Conservation (phyloP, 306 rosid genomes). For the Prunus dulcis region DNA sequence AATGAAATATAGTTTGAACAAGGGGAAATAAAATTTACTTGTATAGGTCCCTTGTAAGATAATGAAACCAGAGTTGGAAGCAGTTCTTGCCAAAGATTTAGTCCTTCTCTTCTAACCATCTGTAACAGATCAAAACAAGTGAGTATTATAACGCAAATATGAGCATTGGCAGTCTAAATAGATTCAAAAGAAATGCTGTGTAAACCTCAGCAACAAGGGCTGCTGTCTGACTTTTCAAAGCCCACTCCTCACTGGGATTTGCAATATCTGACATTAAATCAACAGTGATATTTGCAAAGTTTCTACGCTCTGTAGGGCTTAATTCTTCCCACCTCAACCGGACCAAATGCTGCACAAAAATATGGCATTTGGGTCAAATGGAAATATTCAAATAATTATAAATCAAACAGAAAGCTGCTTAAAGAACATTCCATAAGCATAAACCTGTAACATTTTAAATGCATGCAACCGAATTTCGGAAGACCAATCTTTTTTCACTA, state of each 20-base stretch:
- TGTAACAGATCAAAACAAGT: constrained; percentile 34
- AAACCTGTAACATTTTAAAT: constrained; percentile 92
- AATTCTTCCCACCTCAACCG: constrained; percentile 94
- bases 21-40: constrained; percentile 45
- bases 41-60: constrained; percentile 84
- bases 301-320: constrained; percentile 56
- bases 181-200: constrained; percentile 13
- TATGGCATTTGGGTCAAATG: not conserved
- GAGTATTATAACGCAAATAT: constrained; percentile 8
- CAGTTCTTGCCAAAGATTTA: constrained; percentile 73
- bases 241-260: constrained; percentile 86
- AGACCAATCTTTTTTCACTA: constrained; percentile 88
- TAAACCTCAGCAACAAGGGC: constrained; percentile 97
- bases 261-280: constrained; percentile 87
- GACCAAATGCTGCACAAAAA: constrained; percentile 74
- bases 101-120: constrained; percentile 90
- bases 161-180: constrained; percentile 14
- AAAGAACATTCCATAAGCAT: constrained; percentile 19
- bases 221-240: constrained; percentile 94
- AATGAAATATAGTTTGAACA: constrained; percentile 17
- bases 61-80: constrained; percentile 67
- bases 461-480: constrained; percentile 94
- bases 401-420: constrained; percentile 3
- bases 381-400: not conserved
- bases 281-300: constrained; percentile 66